Base-by-base conservation (phyloP, 2,329 filamentous ascomycete species). In the Verticillium zaregamsianum region DNA sequence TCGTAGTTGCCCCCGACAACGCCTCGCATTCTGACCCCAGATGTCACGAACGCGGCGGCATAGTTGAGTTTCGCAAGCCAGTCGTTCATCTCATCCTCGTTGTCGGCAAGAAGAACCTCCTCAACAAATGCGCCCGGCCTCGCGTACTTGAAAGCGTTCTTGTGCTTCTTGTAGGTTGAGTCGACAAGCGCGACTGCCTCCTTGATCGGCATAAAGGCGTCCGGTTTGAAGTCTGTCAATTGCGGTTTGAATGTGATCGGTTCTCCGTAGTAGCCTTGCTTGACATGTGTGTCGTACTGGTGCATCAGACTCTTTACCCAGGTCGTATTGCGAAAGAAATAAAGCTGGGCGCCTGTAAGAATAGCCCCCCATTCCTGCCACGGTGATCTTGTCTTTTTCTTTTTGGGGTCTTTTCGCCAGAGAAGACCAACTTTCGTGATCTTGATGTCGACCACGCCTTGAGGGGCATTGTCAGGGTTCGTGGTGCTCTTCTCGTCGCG, bases 281-380 rank as follows among this genome's bases (percentile, higher is more conserved):
- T 95, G 68, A 92, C 82, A 69, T 97, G 92, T 14, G 83, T 81
- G 55, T 97, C 93, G 71, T 94, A 89, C 72, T 99, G 95, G 65
- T 91, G 86, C 79, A 98, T 93, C 66, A 99, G 77, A 62, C 85
- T 90, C 75, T 97, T 98, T 37, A 96, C 88, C 94, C 95, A 99
- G 23, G 88, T 83, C 5, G 92, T 90, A 72, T 98, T 97, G 62
- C 92, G 89, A 79, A 98, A 99, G 74, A 99, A 92, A 74, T 97
- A 99, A 8, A 99, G 84, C 71, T 97, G 94, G 6, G 95, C 96
- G n/a, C 94, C 92, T 0, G 95, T 99, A 33, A 99, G 83, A 62
- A 99, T 90, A 28, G 93, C 95, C 59, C 95, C 95, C 95, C 95
- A 99, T 82, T 99, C 95, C 72, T 97, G 94, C 95, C 95, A 99